Conservation (phyloP, 352 stramenopile species). For the Phytopythium chamaehyphon region DNA sequence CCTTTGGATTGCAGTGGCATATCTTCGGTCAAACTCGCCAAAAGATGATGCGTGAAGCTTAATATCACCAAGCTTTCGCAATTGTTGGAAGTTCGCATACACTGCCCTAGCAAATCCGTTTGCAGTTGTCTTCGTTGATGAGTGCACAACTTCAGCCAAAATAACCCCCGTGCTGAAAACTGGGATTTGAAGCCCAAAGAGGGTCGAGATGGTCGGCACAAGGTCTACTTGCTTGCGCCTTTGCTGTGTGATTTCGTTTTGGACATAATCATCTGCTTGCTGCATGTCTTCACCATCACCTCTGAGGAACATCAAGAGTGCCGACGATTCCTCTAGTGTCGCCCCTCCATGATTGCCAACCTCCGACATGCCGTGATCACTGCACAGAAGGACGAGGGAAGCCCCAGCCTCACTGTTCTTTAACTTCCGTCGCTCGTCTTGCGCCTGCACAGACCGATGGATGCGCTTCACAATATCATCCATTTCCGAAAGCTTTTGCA, state of each 20-base stretch:
- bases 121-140: constrained; percentile 10
- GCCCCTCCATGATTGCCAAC: constrained; percentile 84
- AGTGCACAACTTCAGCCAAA: constrained; percentile 50
- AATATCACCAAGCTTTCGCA: constrained; percentile 39
- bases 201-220: constrained; percentile 72
- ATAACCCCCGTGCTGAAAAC: constrained; percentile 59
- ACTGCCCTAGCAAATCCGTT: constrained; percentile 23
- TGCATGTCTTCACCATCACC: constrained; percentile 30
- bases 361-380: constrained; percentile 89
- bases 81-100: constrained; percentile 58
- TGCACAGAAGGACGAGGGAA: constrained; percentile 79
- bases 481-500: constrained; percentile 83
- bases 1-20: constrained; percentile 14
- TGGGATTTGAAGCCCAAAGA: constrained; percentile 73
- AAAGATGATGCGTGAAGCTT: constrained; percentile 37
- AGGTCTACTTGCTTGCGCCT: constrained; percentile 70
- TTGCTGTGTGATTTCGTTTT: constrained; percentile 18
- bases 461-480: constrained; percentile 63
- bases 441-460: constrained; percentile 45
- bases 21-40: constrained; percentile 25
- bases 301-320: constrained; percentile 73
- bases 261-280: background rate
- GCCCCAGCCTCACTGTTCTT: constrained; percentile 20
- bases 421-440: constrained; percentile 38
- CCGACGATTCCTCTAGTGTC: constrained; percentile 79